Evolutionary conservation across 768 basidiomycete species (phyloP).

Genomic region (Boletus eberwhitei): DNA sequence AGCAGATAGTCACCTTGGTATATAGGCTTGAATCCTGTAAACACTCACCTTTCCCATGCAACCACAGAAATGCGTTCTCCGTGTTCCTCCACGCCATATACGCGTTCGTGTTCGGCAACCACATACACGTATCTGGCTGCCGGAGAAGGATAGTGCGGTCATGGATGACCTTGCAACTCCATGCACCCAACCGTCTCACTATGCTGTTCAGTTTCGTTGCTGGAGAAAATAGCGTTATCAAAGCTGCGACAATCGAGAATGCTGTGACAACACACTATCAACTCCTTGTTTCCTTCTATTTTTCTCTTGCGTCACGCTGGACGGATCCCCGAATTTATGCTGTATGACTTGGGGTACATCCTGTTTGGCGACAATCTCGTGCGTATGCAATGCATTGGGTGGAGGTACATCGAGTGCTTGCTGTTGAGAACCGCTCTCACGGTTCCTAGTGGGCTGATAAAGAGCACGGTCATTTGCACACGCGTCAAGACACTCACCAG

Average conservation of each 20-base stretch:
- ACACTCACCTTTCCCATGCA: conserved; percentile 13
- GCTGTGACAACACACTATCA: neutral
- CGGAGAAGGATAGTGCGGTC: neutral
- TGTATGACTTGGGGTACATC: no score
- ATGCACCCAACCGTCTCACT: conserved; percentile 4
- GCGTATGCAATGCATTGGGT: no score
- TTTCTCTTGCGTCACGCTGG: neutral
- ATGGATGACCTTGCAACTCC: conserved; percentile 1
- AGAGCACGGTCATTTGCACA: accelerated
- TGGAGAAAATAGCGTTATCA: neutral
- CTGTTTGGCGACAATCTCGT: neutral
- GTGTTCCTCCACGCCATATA: conserved; percentile 5
- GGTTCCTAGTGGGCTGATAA: neutral
- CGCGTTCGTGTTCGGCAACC: conserved; percentile 1
- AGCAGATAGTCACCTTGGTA: neutral
- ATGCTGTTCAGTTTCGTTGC: neutral
- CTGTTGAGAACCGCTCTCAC: neutral
- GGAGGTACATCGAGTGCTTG: neutral
- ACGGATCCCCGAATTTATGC: neutral
- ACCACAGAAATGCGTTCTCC: conserved; percentile 5
- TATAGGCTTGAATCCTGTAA: neutral
- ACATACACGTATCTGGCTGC: conserved; percentile 9
- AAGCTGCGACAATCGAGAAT: neutral
- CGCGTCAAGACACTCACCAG: conserved; percentile 1
- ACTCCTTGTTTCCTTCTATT: neutral